phyloP scores from a whole-genome alignment of 805 yeast genomes.

The Yarrowia bubula region DNA sequence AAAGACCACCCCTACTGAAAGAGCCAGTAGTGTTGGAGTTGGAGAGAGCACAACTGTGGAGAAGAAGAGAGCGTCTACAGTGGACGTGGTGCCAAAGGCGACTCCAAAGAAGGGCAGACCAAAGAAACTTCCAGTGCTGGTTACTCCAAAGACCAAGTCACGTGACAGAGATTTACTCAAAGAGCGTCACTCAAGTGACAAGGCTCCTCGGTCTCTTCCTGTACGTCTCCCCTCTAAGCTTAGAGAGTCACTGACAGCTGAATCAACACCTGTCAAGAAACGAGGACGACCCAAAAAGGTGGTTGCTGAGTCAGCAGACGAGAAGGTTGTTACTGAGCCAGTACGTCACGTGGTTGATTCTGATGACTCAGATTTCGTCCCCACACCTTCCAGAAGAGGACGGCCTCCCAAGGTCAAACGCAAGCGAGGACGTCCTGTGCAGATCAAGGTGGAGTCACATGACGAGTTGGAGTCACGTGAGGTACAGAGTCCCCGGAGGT shows the following conservation, averaged over 20 bases:
- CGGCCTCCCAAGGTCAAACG: background rate
- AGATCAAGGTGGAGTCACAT: background rate
- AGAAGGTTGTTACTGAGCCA: no score
- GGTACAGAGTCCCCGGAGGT: background rate
- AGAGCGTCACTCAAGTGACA: background rate
- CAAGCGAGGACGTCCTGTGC: background rate
- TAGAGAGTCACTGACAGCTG: background rate
- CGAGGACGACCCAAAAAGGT: background rate
- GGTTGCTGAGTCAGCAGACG: background rate
- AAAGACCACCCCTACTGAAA: background rate
- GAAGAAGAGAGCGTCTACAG: background rate
- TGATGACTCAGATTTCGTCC: background rate
- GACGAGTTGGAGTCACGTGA: background rate
- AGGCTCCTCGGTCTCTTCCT: background rate
- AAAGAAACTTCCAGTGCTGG: background rate
- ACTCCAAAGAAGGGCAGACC: background rate
- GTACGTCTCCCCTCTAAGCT: background rate
- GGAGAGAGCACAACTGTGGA: background rate
- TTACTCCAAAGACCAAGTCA: background rate
- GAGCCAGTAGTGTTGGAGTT: background rate
- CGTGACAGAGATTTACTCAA: background rate
- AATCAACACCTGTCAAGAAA: background rate
- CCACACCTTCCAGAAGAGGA: background rate
- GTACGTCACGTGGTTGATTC: background rate
- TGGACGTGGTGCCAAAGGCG: background rate